Conservation (phyloP, 2,329 filamentous ascomycete species). For the Biscogniauxia sp. region DNA sequence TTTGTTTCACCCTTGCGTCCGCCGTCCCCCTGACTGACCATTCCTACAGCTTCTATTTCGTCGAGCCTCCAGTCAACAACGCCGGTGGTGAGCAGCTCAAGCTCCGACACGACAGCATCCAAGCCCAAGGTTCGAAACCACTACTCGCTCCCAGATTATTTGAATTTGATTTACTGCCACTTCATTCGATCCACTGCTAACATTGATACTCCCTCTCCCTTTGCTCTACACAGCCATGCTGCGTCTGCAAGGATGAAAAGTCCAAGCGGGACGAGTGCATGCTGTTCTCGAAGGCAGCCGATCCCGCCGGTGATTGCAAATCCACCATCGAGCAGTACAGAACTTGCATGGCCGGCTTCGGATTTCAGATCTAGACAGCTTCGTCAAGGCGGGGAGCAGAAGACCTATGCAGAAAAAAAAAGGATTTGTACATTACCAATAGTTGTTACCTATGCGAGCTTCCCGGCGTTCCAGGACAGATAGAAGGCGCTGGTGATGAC, state of each 20-base stretch:
- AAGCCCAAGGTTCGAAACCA: conserved; percentile 32
- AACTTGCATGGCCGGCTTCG: conserved; percentile 88
- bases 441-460: neutral
- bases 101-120: conserved; percentile 21
- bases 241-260: conserved; percentile 96
- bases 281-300: conserved; percentile 85
- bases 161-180: neutral
- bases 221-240: conserved; percentile 71
- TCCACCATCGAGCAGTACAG: conserved; percentile 81
- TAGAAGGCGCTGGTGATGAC: conserved; percentile 8
- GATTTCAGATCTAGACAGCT: conserved; percentile 65
- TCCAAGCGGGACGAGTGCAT: conserved; percentile 93
- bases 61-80: conserved; percentile 25
- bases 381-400: conserved; percentile 1
- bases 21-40: conserved; percentile 12
- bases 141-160: neutral
- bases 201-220: neutral
- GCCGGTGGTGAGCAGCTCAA: conserved; percentile 15
- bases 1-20: neutral
- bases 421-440: conserved; percentile 2
- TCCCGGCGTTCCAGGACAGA: conserved; percentile 8
- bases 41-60: conserved; percentile 25
- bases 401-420: neutral
- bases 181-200: neutral
- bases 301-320: conserved; percentile 82